Evolutionary conservation across 169 alveolate species (phyloP), one percentile per base, ranked within the genome.

Genomic region (Amoebophrya sp.): DNA sequence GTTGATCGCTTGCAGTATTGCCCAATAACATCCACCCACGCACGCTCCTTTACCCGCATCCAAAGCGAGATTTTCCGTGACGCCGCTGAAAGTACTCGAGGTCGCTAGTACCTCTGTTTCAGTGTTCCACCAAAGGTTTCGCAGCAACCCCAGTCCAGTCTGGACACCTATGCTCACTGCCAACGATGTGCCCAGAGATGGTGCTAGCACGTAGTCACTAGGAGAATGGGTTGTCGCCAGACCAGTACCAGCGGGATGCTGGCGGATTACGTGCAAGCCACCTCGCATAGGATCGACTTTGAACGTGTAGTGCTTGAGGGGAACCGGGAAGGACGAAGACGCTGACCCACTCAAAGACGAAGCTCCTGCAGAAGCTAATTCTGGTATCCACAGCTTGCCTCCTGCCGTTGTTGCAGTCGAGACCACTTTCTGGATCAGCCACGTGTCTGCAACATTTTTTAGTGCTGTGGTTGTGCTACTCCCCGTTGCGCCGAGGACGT

Each of bases 221-320:
- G 83, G 2, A 26, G 83, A 6, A 36, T 29, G n/a, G n/a, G 83
- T 18, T 26, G 0, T 26, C 83, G 83, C 65, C 29, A 47, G 18
- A 18, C 65, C 18, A 18, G 65, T 1, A 36, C 83, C 33, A 29
- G 36, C 83, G 2, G 83, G 83, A 36, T 65, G 83, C 83, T 65
- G 83, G 38, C 83, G 83, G n/a, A 65, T 65, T 36, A 65, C 83
- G 83, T 65, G 83, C 83, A 65, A 18, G 33, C 83, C 83, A 18
- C 83, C 83, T 1, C 83, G 83, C 83, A 65, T 65, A 29, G 83
- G 83, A 36, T 65, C 83, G 38, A 65, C 33, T 26, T 65, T 65
- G 83, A 65, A 65, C 39, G 83, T 65, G 83, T 65, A 65, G 83
- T 65, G 83, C n/a, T 65, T 65, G 18, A 65, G 83, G 38, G 83